Evolutionary conservation across 225 moss, liverwort and hornwort species (phyloP).

Genomic region (Asterella californica): DNA sequence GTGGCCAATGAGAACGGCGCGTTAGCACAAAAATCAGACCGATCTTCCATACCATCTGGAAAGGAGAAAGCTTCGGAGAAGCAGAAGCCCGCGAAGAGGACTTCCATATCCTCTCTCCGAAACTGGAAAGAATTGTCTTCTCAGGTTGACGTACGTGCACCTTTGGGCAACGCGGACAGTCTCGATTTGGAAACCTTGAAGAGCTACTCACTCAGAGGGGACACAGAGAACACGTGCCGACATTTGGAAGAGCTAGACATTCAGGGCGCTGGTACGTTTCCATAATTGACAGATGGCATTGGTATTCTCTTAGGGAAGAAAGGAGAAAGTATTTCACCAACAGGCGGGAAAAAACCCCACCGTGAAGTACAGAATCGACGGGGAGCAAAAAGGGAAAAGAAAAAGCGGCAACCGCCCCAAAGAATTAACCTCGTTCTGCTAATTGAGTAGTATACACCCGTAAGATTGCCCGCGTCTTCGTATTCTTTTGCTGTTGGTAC

Average conservation of each 20-base stretch:
- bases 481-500: background rate
- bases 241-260: background rate
- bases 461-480: too few relatives aligned
- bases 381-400: too few relatives aligned
- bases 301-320: too few relatives aligned
- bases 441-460: too few relatives aligned
- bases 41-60: background rate
- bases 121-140: slow-evolving; percentile 35
- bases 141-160: background rate
- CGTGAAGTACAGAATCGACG: too few relatives aligned
- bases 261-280: background rate
- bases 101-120: slow-evolving; percentile 25
- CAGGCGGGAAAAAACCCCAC: too few relatives aligned
- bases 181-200: slow-evolving; percentile 31
- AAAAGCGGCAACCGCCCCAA: too few relatives aligned
- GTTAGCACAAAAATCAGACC: background rate
- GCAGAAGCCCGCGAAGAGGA: slow-evolving; percentile 15
- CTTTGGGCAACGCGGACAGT: background rate
- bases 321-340: too few relatives aligned
- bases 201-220: slow-evolving; percentile 7
- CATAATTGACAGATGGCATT: background rate
- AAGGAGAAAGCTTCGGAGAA: background rate
- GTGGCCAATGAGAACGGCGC: slow-evolving; percentile 16
- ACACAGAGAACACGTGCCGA: background rate
- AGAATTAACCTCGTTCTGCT: too few relatives aligned